A percentile compares a stretch with the other conserved stretches of the same genome.
Conservation (phyloP, 768 basidiomycete genomes). For the Fistulinella prunicolor region DNA sequence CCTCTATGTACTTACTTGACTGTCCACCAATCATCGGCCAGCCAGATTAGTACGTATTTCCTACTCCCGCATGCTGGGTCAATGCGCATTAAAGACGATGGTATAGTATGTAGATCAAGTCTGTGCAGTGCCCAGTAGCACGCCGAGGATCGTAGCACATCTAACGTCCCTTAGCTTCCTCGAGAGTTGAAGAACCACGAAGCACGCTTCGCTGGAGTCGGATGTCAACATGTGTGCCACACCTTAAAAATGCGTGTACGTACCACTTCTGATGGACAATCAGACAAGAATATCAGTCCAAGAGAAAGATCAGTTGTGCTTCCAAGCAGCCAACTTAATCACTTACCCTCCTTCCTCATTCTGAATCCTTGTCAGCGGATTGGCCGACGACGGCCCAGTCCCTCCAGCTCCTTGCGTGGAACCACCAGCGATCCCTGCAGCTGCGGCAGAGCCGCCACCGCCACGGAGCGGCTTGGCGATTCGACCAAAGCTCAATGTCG, state of each 20-base stretch:
- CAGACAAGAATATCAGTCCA: constrained; percentile 12
- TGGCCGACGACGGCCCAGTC: constrained; percentile 50
- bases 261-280: constrained; percentile 33
- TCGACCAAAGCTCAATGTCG: constrained; percentile 81
- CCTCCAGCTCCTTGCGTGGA: constrained; percentile 40
- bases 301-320: constrained; percentile 19
- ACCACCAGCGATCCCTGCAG: constrained; percentile 39
- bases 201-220: constrained; percentile 72
- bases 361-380: constrained; percentile 70
- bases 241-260: constrained; percentile 18
- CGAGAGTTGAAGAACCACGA: constrained; percentile 93
- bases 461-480: constrained; percentile 97
- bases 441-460: constrained; percentile 64
- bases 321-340: constrained; percentile 14
- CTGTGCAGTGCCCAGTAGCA: constrained; percentile 8
- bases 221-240: constrained; percentile 28
- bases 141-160: constrained; percentile 12
- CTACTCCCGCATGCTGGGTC: constrained; percentile 7
- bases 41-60: constrained; percentile 30
- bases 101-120: constrained; percentile 32
- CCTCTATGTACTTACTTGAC: not conserved
- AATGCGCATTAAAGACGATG: constrained; percentile 25
- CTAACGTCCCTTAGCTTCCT: constrained; percentile 38
- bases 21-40: not conserved
- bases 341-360: constrained; percentile 75